Evolutionary conservation across 2,329 filamentous ascomycete species (phyloP), one percentile per base, ranked within the genome.

Genomic region (Colletotrichum spinosum): DNA sequence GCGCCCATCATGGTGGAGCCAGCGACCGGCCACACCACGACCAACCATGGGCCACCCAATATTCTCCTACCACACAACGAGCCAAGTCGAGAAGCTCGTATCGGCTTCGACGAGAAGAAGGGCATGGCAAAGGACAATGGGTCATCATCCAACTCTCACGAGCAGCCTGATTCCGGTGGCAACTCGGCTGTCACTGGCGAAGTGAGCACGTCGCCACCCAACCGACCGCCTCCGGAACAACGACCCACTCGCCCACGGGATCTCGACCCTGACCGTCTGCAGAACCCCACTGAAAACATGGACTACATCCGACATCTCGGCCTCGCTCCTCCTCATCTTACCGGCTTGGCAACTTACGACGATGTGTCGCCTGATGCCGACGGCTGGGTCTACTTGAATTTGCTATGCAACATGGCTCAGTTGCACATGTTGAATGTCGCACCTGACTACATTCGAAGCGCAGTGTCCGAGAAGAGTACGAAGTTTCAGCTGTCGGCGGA

Each of bases 351-450:
- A 6, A 55, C 44, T 0, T 55, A 77, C 2, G 52, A 56, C 2
- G 83, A 88, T 55, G 85, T 88, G 10, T 83, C 85, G 12, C 84
- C 88, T 0, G 89, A 90, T 59, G 82, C 83, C 0, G 88, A 93
- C 34, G 92, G 92, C 5, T 96, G 92, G 92, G 88, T 95, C 0
- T 95, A 94, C 70, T 79, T 96, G 7, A 96, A 96, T 70, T 79
- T 97, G 1, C 82, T 97, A 2, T 89, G 90, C 73, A 94, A 91
- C 72, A 86, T 97, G 81, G 93, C 93, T 0, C 93, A 97, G 76
- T 80, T 97, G 15, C 93, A 97, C 71, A 95, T 94, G 0, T 84
- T 96, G 70, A 94, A 93, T 64, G 92, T 97, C 1, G 94, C 93
- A 0, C 84, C 90, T 0, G 88, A 90, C 35, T 95, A 95, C 71